Evolutionary conservation across 2,329 filamentous ascomycete species (phyloP), one percentile per base, ranked within the genome.

Genomic region (Beauveria asiatica): DNA sequence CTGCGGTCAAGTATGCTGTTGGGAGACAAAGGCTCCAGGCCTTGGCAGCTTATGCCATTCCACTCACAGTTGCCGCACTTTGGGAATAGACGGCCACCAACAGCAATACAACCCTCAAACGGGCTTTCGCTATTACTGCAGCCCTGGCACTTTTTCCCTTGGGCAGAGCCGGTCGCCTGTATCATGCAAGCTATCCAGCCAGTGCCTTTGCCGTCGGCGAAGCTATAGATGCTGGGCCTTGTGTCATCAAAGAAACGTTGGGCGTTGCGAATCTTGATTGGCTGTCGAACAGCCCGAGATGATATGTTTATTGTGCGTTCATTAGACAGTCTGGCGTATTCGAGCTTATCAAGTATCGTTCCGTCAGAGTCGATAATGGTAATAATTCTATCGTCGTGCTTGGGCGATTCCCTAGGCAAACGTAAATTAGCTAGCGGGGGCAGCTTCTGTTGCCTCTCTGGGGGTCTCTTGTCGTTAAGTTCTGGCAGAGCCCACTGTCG

Each of bases 21-120:
- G 10, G 57, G 57, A 1, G 49, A 45, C 13, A 45, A 37, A 9
- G 57, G 19, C 2, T 52, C 39, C 19, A 37, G 19, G 19, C 66
- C 69, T 48, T 73, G 71, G 48, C 74, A 76, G 19, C 70, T 69
- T 57, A 73, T 70, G 2, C 72, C 72, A 62, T 76, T 77, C 78
- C 78, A 81, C 64, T 80, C 76, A 63, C 79, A 81, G 63, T 81
- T 81, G 33, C 77, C 79, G 61, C 79, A 81, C 30, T 76, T 75
- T 3, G 74, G 73, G 57, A 80, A 79, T 4, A 76, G 68, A 7
- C 69, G 66, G 5, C 72, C 74, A 5, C 73, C 74, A 16, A 78
- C 67, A 25, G 76, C 72, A 53, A 80, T 72, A 65, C 79, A 81
- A 5, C 74, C 70, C 1, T 74, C 72, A 63, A 79, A 81, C 0